Base-by-base conservation (phyloP, 2,329 filamentous ascomycete genomes). In the Scortechinia acanthostroma region DNA sequence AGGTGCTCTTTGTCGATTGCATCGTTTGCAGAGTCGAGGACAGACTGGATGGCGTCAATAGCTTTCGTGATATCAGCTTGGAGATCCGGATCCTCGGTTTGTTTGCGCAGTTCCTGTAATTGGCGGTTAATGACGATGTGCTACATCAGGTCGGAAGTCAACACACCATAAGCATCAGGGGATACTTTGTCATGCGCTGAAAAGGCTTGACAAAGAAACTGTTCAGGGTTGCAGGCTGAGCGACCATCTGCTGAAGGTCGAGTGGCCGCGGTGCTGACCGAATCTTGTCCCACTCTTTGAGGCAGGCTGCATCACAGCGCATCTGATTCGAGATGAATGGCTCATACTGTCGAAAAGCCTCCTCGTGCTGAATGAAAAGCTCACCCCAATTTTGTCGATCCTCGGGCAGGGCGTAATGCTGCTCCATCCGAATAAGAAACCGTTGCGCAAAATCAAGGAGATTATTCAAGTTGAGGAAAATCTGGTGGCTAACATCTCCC, bases 311-410 rank as follows among this genome's bases (percentile, higher is more conserved):
- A 54, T 85, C 82, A 55, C 82, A 85, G 51, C 76, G 78, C 53
- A 79, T 76, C 60, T 86, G 82, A 53, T 88, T 88, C 22, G 84
- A 80, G 53, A 88, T 87, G 55, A 87, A 88, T 13, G 83, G 82
- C 55, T 86, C 83, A 58, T 88, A 88, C 43, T 87, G 82, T 49
- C 76, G 75, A 60, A 88, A 86, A 2, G 77, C 77, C 50, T 86
- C 81, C 55, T 81, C 78, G 56, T 86, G 83, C 22, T 80, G 68
- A 15, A 77, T 71, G 55, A 88, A 88, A 3, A 86, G 69, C 21
- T 76, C 70, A 20, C 83, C 83, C 84, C 84, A 88, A 55, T 86
- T 81, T 55, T 88, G 84, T 54, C 76, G 71, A 19, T 74, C 69
- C 48, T 83, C 74, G 2, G 79, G 72, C 50, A 79, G 68, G 14